phyloP scores from a whole-genome alignment of 345 rosid genomes.

The Brassica nigra region DNA sequence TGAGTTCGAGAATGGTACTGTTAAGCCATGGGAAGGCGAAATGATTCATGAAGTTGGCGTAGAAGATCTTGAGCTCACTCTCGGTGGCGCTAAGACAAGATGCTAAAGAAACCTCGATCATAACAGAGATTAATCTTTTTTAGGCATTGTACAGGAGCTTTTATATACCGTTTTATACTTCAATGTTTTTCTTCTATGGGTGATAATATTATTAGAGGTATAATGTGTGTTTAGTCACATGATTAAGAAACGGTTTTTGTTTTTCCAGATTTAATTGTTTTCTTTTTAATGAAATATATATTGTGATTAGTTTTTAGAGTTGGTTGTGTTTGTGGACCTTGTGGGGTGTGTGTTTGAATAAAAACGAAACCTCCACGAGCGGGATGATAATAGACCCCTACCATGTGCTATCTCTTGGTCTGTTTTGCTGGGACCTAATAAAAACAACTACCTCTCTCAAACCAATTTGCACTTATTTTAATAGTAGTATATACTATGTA shows the following conservation, averaged over 20 bases:
- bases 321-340: slow-evolving; percentile 3
- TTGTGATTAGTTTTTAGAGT: slow-evolving; percentile 15
- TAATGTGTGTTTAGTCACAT: slow-evolving; percentile 24
- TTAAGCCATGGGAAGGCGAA: slow-evolving; percentile 98
- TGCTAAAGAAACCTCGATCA: slow-evolving; percentile 21
- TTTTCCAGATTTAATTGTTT: background rate
- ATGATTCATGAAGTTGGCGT: slow-evolving; percentile 81
- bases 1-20: slow-evolving; percentile 76
- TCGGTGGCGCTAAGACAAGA: slow-evolving; percentile 52
- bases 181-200: background rate
- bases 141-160: slow-evolving; percentile 40
- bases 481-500: background rate
- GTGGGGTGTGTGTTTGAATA: slow-evolving; percentile 17
- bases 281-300: background rate
- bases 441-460: slow-evolving; percentile 13
- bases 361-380: slow-evolving; percentile 39
- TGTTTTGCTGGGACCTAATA: slow-evolving; percentile 34
- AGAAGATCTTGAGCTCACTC: slow-evolving; percentile 94
- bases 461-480: slow-evolving; percentile 13
- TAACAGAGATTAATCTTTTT: slow-evolving; percentile 24
- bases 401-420: slow-evolving; percentile 28
- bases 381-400: slow-evolving; percentile 33
- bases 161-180: slow-evolving; percentile 28
- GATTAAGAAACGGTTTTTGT: background rate
- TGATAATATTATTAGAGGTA: slow-evolving; percentile 21